Conservation (phyloP, 306 rosid species). For the Luffa acutangula region DNA sequence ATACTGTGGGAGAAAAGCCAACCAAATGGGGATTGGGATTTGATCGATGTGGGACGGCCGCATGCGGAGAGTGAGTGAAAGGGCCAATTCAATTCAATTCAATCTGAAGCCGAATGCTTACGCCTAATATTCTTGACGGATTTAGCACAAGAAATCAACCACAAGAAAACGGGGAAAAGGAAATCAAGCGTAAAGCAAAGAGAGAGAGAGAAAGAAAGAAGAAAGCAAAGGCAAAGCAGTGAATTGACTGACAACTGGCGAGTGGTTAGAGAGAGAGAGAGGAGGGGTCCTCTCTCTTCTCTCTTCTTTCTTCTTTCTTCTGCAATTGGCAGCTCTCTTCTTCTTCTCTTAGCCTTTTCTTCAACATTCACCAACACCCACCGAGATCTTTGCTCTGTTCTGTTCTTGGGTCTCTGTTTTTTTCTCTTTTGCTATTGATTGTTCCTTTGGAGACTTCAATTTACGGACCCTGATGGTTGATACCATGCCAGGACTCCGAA, state of each 20-base stretch:
- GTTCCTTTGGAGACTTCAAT: background rate
- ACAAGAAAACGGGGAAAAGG: background rate
- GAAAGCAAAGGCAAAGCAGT: slow-evolving; percentile 32
- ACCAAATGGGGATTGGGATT: background rate
- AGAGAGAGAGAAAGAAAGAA: background rate
- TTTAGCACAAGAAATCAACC: background rate
- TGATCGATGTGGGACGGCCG: background rate
- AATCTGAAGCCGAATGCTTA: background rate
- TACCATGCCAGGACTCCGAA: background rate
- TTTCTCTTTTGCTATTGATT: background rate
- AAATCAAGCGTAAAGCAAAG: slow-evolving; percentile 1
- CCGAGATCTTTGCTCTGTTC: background rate
- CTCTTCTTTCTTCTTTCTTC: slow-evolving; percentile 15
- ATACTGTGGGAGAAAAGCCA: background rate
- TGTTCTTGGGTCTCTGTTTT: background rate
- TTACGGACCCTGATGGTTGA: background rate
- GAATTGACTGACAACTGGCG: slow-evolving; percentile 35
- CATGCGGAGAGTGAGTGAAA: background rate
- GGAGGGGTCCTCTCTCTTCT: slow-evolving; percentile 20
- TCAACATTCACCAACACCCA: background rate
- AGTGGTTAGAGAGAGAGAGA: slow-evolving; percentile 41
- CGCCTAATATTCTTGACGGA: background rate
- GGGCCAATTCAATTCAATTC: background rate
- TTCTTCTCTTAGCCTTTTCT: background rate
- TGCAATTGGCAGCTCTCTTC: slow-evolving; percentile 40